phyloP scores from a whole-genome alignment of 2,329 filamentous ascomycete genomes.

The Colletotrichum cuscutae region DNA sequence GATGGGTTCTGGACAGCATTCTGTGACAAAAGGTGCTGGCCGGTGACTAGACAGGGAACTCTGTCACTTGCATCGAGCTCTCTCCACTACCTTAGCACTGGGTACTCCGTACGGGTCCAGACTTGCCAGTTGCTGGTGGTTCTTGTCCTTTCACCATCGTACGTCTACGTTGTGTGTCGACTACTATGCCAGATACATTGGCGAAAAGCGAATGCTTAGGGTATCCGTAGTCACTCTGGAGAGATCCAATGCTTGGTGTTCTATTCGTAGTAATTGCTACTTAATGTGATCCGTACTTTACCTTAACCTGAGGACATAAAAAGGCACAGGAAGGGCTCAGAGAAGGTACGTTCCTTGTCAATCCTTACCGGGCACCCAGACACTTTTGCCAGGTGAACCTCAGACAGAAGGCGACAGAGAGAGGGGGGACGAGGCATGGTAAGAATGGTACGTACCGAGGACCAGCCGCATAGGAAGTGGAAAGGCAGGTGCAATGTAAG shows the following conservation, averaged over 20 bases:
- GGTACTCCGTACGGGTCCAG: too few relatives aligned
- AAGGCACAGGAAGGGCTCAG: not conserved
- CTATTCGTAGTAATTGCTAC: not conserved
- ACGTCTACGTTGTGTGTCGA: not conserved
- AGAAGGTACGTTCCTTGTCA: not conserved
- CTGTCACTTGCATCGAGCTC: not conserved
- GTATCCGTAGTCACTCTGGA: not conserved
- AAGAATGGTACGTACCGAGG: not conserved
- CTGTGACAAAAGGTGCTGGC: not conserved
- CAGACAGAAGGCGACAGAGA: constrained; percentile 1
- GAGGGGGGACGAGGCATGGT: not conserved
- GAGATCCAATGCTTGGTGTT: not conserved
- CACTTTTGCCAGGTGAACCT: not conserved
- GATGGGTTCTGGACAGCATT: not conserved
- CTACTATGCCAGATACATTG: not conserved
- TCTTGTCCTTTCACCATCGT: not conserved
- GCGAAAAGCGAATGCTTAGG: not conserved
- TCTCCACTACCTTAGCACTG: not conserved
- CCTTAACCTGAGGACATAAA: too few relatives aligned
- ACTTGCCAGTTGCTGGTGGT: not conserved
- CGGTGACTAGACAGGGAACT: not conserved
- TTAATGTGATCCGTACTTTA: too few relatives aligned
- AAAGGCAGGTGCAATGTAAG: not conserved
- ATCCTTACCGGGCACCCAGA: not conserved
- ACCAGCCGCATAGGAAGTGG: not conserved